phyloP scores from a whole-genome alignment of 768 basidiomycete genomes.

The Serpula lacrymans region DNA sequence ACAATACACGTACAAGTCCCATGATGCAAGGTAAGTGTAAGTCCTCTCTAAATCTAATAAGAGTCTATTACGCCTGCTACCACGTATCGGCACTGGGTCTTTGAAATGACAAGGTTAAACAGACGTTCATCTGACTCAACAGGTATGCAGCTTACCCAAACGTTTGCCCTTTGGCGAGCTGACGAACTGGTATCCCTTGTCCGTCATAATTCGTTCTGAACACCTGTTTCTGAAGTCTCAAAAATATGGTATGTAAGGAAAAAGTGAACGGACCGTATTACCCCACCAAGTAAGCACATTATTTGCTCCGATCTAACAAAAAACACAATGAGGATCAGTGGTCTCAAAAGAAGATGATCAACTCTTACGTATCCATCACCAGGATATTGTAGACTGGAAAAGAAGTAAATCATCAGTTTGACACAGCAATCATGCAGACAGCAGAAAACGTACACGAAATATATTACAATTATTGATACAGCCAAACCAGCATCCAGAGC shows the following conservation, averaged over 20 bases:
- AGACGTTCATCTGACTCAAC: no score
- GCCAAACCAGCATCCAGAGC: conserved; percentile 74
- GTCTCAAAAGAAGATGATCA: not conserved
- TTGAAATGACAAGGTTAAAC: not conserved
- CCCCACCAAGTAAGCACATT: conserved; percentile 26
- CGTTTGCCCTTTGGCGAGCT: conserved; percentile 19
- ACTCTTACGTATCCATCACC: conserved; percentile 18
- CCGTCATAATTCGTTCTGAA: conserved; percentile 17
- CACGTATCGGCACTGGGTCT: conserved; percentile 1
- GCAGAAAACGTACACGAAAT: conserved; percentile 51
- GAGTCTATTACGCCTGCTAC: conserved; percentile 21
- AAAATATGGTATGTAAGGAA: no score
- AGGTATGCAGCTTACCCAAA: no score
- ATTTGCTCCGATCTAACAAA: conserved; percentile 16
- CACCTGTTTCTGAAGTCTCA: no score
- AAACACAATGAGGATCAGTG: not conserved
- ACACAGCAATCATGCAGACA: not conserved
- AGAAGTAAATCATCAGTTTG: not conserved
- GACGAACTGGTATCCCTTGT: conserved; percentile 22
- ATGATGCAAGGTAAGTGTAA: no score
- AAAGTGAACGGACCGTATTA: conserved; percentile 14
- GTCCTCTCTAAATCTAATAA: conserved; percentile 5
- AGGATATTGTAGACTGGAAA: conserved; percentile 25
- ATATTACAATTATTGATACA: conserved; percentile 62
- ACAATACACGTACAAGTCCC: conserved; percentile 4